Evolutionary conservation across 805 yeast species (phyloP).

Genomic region (Saturnispora ahearnii): DNA sequence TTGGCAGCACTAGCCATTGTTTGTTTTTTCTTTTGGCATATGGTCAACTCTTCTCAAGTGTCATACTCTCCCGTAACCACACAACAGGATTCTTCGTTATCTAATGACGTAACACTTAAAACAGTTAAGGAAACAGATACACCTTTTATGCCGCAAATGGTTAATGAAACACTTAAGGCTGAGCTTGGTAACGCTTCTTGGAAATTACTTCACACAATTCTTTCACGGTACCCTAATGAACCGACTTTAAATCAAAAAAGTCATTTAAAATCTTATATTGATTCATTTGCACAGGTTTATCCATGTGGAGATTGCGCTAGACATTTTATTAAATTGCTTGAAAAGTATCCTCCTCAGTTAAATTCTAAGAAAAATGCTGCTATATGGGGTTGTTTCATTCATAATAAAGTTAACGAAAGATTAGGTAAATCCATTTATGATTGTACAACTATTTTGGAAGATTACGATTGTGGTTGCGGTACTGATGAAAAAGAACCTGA

Average conservation of each 20-base stretch:
- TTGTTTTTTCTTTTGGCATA: slow-evolving; percentile 2
- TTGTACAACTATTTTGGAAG: slow-evolving; percentile 76
- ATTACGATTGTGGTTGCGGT: slow-evolving; percentile 96
- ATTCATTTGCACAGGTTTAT: slow-evolving; percentile 80
- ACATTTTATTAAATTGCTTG: slow-evolving; percentile 67
- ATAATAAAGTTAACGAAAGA: slow-evolving; percentile 73
- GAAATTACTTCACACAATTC: slow-evolving; percentile 84
- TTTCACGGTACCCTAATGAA: slow-evolving; percentile 83
- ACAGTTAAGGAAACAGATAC: slow-evolving; percentile 7
- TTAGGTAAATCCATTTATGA: slow-evolving; percentile 68
- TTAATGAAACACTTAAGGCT: slow-evolving; percentile 57
- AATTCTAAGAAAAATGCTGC: slow-evolving; percentile 73
- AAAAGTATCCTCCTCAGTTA: slow-evolving; percentile 77
- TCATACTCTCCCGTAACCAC: neutral
- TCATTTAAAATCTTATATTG: slow-evolving; percentile 55
- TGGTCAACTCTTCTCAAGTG: neutral
- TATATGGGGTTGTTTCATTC: slow-evolving; percentile 92
- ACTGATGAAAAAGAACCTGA: slow-evolving; percentile 51
- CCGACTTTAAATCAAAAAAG: slow-evolving; percentile 58
- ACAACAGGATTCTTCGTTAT: neutral
- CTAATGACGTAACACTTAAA: neutral
- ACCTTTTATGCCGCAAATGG: slow-evolving; percentile 88
- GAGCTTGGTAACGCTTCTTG: slow-evolving; percentile 88
- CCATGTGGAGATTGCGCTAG: slow-evolving; percentile 97
- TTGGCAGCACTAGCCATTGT: neutral